These are phyloP conservation scores for Gracilaria gracilis DNA, from an alignment of 23 red algal species.

Conservation along the genomic window DNA sequence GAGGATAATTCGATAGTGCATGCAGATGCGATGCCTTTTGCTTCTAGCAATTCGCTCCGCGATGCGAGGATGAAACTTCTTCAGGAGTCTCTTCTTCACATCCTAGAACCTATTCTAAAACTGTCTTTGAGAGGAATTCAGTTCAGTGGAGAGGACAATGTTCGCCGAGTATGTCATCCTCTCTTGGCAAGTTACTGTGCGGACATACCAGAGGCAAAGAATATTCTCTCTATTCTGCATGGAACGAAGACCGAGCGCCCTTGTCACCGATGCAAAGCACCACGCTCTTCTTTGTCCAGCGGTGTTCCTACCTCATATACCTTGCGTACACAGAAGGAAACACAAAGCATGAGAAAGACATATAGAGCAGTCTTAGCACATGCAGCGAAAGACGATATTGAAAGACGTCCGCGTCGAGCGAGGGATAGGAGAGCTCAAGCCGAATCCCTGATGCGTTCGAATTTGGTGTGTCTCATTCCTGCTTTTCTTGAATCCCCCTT, in stretches of 20 bases:
- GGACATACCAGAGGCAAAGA: background rate
- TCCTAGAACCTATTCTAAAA: background rate
- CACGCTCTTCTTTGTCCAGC: background rate
- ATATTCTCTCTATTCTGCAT: background rate
- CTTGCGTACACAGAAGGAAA: background rate
- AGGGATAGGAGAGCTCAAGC: background rate
- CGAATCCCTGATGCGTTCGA: background rate
- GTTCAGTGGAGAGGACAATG: background rate
- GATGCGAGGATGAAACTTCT: background rate
- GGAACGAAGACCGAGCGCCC: background rate
- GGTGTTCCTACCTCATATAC: background rate
- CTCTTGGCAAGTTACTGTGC: background rate
- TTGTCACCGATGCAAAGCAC: background rate
- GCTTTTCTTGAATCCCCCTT: slow-evolving; percentile 6
- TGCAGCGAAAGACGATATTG: background rate
- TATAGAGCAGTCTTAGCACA: background rate
- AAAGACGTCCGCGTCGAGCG: background rate
- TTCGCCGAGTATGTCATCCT: background rate
- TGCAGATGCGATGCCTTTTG: background rate
- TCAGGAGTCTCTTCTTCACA: background rate
- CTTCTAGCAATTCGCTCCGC: background rate
- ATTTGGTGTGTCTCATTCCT: background rate
- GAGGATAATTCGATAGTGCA: no score
- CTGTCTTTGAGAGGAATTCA: background rate
- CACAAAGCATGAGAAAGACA: background rate